These are phyloP conservation scores for Rhizopus microsporus DNA, from an alignment of 371 early-diverging fungal species.

Conservation along the genomic window DNA sequence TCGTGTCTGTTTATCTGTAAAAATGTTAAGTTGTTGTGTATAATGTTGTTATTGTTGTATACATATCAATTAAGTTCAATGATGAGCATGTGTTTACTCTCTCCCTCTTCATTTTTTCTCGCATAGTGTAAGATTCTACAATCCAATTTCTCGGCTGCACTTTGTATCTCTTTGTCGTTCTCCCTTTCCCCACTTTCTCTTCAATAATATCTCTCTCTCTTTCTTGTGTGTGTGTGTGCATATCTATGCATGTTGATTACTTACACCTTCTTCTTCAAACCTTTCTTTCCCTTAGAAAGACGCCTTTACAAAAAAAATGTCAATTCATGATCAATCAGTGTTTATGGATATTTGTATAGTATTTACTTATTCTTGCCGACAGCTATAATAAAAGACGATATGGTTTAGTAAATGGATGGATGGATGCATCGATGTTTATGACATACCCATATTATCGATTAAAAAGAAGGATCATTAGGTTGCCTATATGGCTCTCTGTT, in stretches of 20 bases:
- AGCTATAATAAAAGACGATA: constrained; percentile 17
- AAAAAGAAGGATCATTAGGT: constrained; percentile 34
- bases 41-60: too few relatives aligned
- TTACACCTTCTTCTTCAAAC: constrained; percentile 96
- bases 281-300: constrained; percentile 95
- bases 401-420: constrained; percentile 13
- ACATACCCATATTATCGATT: constrained; percentile 39
- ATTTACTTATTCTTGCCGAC: constrained; percentile 40
- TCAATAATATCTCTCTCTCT: not conserved
- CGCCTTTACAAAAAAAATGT: constrained; percentile 39
- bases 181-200: not conserved
- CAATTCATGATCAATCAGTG: not conserved
- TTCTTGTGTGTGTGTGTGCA: constrained; percentile 1
- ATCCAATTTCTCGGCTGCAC: too few relatives aligned
- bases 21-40: too few relatives aligned
- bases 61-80: too few relatives aligned
- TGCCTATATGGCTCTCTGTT: constrained; percentile 4
- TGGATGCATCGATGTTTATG: constrained; percentile 34
- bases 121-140: too few relatives aligned
- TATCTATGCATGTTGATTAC: constrained; percentile 33
- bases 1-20: too few relatives aligned
- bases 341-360: not conserved
- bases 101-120: not conserved
- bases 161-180: not conserved
- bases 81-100: not conserved